These are phyloP conservation scores for Microstegium vimineum DNA, from an alignment of 176 grass and related monocot genomes.

Conservation along the genomic window DNA sequence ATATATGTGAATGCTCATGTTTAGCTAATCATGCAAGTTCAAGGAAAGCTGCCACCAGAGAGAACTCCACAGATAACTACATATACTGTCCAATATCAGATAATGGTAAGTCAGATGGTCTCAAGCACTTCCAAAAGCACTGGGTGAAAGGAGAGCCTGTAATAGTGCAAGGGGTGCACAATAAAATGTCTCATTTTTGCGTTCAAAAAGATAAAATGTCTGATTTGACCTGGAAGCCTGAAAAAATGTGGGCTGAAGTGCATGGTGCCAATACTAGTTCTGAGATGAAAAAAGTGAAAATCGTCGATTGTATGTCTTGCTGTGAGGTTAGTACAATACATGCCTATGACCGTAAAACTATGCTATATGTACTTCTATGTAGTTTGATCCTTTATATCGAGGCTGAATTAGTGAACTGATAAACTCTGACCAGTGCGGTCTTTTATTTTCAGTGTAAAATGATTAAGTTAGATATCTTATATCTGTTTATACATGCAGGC, in stretches of 20 bases:
- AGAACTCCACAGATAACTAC: conserved; percentile 53
- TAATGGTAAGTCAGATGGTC: conserved; percentile 36
- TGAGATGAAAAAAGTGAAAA: conserved; percentile 31
- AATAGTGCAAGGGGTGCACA: conserved; percentile 53
- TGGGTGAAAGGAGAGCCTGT: conserved; percentile 84
- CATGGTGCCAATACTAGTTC: background rate
- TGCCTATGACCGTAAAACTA: background rate
- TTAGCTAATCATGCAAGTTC: conserved; percentile 31
- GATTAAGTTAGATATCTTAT: conserved; percentile 11
- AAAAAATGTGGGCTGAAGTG: conserved; percentile 56
- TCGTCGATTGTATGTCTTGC: conserved; percentile 57
- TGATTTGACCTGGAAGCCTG: conserved; percentile 54
- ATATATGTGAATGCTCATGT: conserved; percentile 32
- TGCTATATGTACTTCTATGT: background rate
- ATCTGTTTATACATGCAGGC: conserved; percentile 37
- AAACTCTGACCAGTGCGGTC: background rate
- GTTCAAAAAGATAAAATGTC: conserved; percentile 26
- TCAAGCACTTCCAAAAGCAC: conserved; percentile 71
- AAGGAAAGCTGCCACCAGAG: conserved; percentile 56
- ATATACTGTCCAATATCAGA: conserved; percentile 56
- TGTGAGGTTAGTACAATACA: conserved; percentile 55
- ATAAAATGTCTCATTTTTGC: conserved; percentile 38
- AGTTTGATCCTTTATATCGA: background rate
- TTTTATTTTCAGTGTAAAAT: background rate
- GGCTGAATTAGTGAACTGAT: background rate